Evolutionary conservation across 306 rosid genomes (phyloP), one percentile per base, ranked within the genome.

Genomic region (Biancaea sappan): DNA sequence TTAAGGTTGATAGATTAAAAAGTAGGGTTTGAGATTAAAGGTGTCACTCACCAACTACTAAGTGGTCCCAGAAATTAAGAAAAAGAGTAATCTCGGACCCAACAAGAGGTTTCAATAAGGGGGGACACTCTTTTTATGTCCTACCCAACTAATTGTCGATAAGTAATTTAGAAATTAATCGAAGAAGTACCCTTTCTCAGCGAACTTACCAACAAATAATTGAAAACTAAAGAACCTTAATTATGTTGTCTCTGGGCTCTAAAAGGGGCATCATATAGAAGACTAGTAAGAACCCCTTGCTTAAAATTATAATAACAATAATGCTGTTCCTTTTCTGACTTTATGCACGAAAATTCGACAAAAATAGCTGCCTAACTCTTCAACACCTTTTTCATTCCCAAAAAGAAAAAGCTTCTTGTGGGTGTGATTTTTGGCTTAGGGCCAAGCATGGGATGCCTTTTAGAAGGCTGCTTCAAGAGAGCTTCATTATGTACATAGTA

Each of bases 101-200:
- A 91, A 78, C 91, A 86, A 5, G 43, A 77, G 91, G 94, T 88
- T 79, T 80, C 86, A 81, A 60, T 21, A 6, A n/a, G 8, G 50
- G 90, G 90, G 77, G 70, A 88, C 96, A 88, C 18, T 58, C 77
- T 64, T n/a, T n/a, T n/a, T n/a, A n/a, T n/a, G n/a, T n/a, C n/a
- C n/a, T 34, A 46, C 79, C 69, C 74, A 51, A 56, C 67, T 56
- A 48, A 31, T 63, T 72, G 46, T 52, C 67, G 69, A 25, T 51
- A 72, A 50, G 38, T 63, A 38, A 65, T 32, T 14, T 29, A 28
- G 5, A 41, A 51, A 72, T 14, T 21, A 66, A n/a, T 41, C 26
- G 57, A 63, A 61, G 71, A 78, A 71, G 61, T 67, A 26, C 56
- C 73, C 61, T 63, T 72, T 66, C 62, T 3, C 32, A 58, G n/a